Percentiles rank a stretch among this genome's conserved stretches.
These are phyloP conservation scores for Xylaria sp. DNA, from an alignment of 2,329 filamentous ascomycete species.

Conservation along the genomic window DNA sequence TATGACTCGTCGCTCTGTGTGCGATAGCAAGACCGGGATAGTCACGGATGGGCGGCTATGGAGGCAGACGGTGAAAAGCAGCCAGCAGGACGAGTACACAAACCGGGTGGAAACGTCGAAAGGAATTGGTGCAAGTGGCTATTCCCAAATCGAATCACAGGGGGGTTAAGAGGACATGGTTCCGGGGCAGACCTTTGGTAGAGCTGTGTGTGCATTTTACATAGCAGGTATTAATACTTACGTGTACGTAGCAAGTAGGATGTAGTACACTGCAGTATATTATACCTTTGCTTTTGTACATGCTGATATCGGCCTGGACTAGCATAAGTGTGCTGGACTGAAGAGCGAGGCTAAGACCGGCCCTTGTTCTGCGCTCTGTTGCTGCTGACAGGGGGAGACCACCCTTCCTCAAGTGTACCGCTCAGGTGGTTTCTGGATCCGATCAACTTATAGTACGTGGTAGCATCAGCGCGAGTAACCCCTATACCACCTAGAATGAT, in stretches of 20 bases:
- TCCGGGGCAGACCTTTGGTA: background rate
- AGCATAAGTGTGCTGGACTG: too few relatives aligned
- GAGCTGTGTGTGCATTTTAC: background rate
- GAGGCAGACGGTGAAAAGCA: constrained; percentile 7
- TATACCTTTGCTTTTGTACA: background rate
- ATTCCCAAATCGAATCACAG: constrained; percentile 12
- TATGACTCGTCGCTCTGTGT: constrained; percentile 2
- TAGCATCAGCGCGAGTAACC: too few relatives aligned
- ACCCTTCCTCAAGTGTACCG: too few relatives aligned
- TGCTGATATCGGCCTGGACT: too few relatives aligned
- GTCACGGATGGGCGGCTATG: background rate
- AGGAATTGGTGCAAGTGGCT: constrained; percentile 1
- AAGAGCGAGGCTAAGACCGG: too few relatives aligned
- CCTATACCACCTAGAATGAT: too few relatives aligned
- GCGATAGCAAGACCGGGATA: constrained; percentile 6
- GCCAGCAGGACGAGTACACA: constrained; percentile 7
- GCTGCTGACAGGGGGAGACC: background rate
- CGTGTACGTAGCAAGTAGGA: too few relatives aligned
- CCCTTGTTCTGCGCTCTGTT: background rate
- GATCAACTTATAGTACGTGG: too few relatives aligned
- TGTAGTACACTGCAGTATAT: background rate
- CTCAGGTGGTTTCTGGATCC: too few relatives aligned
- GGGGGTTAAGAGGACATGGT: background rate
- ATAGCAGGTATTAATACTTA: background rate
- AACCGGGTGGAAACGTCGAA: background rate